Base-by-base conservation (phyloP, 305 asterid genomes). In the Fraxinus sp. region DNA sequence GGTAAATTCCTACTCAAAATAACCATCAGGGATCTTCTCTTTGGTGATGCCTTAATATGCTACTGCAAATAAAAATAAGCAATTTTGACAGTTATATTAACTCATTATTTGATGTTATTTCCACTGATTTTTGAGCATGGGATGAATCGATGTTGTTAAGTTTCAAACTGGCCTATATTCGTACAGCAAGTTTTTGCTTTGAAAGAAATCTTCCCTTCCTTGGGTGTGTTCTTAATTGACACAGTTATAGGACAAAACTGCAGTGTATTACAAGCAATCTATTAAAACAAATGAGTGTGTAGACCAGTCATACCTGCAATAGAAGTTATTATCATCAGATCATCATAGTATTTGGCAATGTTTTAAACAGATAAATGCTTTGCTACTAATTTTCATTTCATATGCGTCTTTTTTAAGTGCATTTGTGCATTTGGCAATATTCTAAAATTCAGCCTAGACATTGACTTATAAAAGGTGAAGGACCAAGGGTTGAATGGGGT, bases 21-120 rank as follows among this genome's bases (percentile, higher is more conserved):
- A 11, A 11, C 74, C 37, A 66, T 24, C 74, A 62, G 0, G 37
- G 39, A 68, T 14, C 10, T 72, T 33, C 43, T 2, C 33, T 32
- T 33, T 14, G 28, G 5, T 7, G 77, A 72, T 33, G 76, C 41
- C 43, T 28, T 32, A 71, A 71, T 14, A 71, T 32, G 20, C 77
- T 72, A 72, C 37, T 72, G 26, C 77, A 72, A 72, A 72, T 72
- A 72, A 72, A 68, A 33, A 33, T 72, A 72, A 20, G 26, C 77
- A 33, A 10, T 16, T 33, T 16, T 30, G 39, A 68, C 75, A 68
- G 22, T 68, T 62, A 62, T 22, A 18, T 66, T 68, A 68, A 68
- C 16, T 30, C 75, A 30, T 26, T 32, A 22, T 68, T 68, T 68
- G 75, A 68, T 68, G 75, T 28, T 14, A 57, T 26, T 66, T 66